A percentile compares a stretch with the other conserved stretches of the same genome.
Evolutionary conservation across 2,329 filamentous ascomycete genomes (phyloP).

Genomic region (Stachybotrys chlorohalonatus): DNA sequence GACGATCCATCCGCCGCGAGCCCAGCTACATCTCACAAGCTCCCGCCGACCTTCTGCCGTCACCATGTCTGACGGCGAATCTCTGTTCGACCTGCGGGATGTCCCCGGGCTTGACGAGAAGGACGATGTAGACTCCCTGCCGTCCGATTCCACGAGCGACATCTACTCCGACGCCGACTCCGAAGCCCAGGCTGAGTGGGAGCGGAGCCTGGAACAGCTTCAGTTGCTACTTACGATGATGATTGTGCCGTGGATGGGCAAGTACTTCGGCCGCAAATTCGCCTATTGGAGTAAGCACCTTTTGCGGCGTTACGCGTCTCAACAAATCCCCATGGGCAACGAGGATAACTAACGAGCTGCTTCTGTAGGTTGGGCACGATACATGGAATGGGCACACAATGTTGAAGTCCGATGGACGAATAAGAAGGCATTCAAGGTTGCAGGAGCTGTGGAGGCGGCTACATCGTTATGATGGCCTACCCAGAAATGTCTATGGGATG

Average conservation of each 20-base stretch:
- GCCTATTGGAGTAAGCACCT: conserved; percentile 82
- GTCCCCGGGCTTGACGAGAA: conserved; percentile 37
- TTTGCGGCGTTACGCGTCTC: not conserved
- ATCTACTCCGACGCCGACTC: conserved; percentile 53
- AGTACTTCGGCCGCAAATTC: conserved; percentile 89
- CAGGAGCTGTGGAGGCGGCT: conserved; percentile 54
- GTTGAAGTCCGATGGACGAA: conserved; percentile 63
- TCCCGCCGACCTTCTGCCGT: not conserved
- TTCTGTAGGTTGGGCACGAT: conserved; percentile 73
- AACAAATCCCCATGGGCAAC: not conserved
- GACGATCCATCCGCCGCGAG: not conserved
- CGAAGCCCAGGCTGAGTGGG: conserved; percentile 92
- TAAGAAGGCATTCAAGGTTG: conserved; percentile 53
- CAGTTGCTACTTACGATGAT: conserved; percentile 93
- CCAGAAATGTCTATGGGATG: not conserved
- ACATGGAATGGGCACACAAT: conserved; percentile 88
- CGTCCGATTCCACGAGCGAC: conserved; percentile 52
- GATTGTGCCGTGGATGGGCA: conserved; percentile 84
- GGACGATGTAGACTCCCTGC: conserved; percentile 54
- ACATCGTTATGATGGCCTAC: conserved; percentile 33
- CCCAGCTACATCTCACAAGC: too few species aligned
- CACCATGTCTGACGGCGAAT: conserved; percentile 29
- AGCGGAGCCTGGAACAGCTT: conserved; percentile 85
- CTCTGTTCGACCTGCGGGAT: conserved; percentile 42
- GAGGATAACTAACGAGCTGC: not conserved